Conservation (phyloP, 805 yeast species). For the Wickerhamiella parazyma region DNA sequence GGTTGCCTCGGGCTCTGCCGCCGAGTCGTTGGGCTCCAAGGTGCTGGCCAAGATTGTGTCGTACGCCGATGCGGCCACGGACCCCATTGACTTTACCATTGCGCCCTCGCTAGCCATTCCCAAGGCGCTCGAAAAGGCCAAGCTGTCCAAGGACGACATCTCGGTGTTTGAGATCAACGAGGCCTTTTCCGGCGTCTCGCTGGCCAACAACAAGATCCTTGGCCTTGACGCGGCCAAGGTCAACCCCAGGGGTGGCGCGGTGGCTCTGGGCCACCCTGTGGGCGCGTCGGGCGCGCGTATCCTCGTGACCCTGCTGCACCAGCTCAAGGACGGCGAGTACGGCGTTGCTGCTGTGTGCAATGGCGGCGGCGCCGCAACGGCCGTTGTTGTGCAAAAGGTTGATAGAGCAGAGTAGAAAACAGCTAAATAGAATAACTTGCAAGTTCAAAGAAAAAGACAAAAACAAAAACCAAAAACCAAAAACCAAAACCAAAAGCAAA, state of each 20-base stretch:
- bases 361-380: constrained; percentile 97
- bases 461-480: too few species aligned
- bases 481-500: too few species aligned
- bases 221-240: constrained; percentile 54
- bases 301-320: constrained; percentile 38
- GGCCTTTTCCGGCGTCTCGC: constrained; percentile 91
- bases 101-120: constrained; percentile 92
- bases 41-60: constrained; percentile 65
- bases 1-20: constrained; percentile 64
- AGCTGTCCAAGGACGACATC: constrained; percentile 45
- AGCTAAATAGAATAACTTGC: too few species aligned
- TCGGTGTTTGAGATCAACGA: constrained; percentile 87
- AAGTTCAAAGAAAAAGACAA: too few species aligned
- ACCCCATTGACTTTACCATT: constrained; percentile 84
- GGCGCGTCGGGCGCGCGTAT: constrained; percentile 92
- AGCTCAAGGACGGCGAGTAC: constrained; percentile 52
- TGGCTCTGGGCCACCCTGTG: constrained; percentile 85
- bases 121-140: constrained; percentile 76
- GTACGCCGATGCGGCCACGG: constrained; percentile 94
- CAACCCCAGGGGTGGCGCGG: constrained; percentile 88
- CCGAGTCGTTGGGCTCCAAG: constrained; percentile 60
- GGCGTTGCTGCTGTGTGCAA: constrained; percentile 94
- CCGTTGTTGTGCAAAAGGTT: constrained; percentile 63
- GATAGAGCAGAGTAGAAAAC: neutral
- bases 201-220: constrained; percentile 62